phyloP scores from a whole-genome alignment of 805 yeast genomes.

The Pichia sporocuriosa region DNA sequence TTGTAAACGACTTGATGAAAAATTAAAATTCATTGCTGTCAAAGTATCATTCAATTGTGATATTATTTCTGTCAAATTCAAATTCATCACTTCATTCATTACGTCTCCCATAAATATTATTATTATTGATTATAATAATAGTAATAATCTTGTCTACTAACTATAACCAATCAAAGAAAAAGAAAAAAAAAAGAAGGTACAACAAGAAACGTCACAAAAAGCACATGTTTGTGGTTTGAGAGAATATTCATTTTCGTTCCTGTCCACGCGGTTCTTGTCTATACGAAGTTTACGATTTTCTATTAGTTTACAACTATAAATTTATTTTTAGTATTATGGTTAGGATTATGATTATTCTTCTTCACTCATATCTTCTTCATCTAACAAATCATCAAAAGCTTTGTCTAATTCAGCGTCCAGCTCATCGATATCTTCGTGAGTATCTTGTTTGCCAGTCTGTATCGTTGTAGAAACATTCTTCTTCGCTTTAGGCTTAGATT shows the following conservation, averaged over 20 bases:
- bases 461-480: background rate
- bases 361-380: slow-evolving; percentile 25
- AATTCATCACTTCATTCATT: slow-evolving; percentile 1
- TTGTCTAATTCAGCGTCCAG: slow-evolving; percentile 8
- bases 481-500: background rate
- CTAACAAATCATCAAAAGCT: slow-evolving; percentile 14
- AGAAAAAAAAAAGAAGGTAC: too few species aligned
- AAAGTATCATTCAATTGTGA: slow-evolving; percentile 21
- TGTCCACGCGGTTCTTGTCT: too few species aligned
- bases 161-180: too few species aligned
- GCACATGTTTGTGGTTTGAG: too few species aligned
- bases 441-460: background rate
- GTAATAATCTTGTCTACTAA: too few species aligned
- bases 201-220: too few species aligned
- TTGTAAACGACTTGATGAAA: slow-evolving; percentile 2
- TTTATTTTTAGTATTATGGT: too few species aligned
- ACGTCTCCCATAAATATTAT: background rate
- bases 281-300: too few species aligned
- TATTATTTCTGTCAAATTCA: slow-evolving; percentile 19
- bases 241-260: too few species aligned
- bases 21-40: slow-evolving; percentile 18
- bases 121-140: too few species aligned
- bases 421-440: background rate
- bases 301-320: too few species aligned
- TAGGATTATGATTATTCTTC: slow-evolving; percentile 26